Percentiles rank a stretch among this genome's conserved stretches.
Conservation (phyloP, 2,329 filamentous ascomycete species). For the Myriosclerotinia scirpicola region DNA sequence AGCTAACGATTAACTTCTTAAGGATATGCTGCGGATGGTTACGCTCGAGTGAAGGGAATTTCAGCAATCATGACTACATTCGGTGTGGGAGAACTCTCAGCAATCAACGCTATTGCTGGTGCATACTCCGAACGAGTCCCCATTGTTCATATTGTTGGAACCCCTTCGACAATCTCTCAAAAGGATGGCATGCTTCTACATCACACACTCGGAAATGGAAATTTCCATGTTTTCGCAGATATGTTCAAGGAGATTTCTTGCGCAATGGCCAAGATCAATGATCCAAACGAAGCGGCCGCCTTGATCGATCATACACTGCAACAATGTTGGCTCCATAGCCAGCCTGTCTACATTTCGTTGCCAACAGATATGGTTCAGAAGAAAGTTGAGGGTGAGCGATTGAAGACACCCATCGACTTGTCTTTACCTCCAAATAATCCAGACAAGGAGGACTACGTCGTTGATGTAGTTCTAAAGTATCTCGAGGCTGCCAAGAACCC, state of each 20-base stretch:
- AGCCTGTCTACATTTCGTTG: constrained; percentile 81
- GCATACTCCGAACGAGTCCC: constrained; percentile 72
- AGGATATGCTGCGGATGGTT: constrained; percentile 80
- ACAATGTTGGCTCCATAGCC: constrained; percentile 70
- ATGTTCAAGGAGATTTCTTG: constrained; percentile 75
- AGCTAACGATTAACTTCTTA: neutral
- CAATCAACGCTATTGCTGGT: constrained; percentile 72
- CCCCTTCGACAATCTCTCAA: constrained; percentile 50
- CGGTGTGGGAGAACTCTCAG: constrained; percentile 72
- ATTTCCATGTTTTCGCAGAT: constrained; percentile 79
- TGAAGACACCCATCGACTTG: constrained; percentile 71
- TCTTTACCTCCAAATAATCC: constrained; percentile 62
- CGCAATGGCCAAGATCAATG: constrained; percentile 67
- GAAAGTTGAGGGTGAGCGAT: constrained; percentile 71
- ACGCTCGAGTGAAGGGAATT: constrained; percentile 71
- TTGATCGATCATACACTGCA: constrained; percentile 77
- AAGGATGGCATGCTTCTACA: constrained; percentile 54
- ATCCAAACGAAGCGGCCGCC: constrained; percentile 66
- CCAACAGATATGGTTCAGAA: constrained; percentile 77
- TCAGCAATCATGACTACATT: constrained; percentile 73
- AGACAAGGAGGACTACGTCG: constrained; percentile 78
- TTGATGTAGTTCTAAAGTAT: constrained; percentile 72
- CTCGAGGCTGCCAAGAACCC: constrained; percentile 72
- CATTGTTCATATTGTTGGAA: constrained; percentile 63
- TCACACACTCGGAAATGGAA: constrained; percentile 73